Evolutionary conservation across 1,139 yeast genomes (phyloP).

Genomic region (Blastobotrys serpentis): DNA sequence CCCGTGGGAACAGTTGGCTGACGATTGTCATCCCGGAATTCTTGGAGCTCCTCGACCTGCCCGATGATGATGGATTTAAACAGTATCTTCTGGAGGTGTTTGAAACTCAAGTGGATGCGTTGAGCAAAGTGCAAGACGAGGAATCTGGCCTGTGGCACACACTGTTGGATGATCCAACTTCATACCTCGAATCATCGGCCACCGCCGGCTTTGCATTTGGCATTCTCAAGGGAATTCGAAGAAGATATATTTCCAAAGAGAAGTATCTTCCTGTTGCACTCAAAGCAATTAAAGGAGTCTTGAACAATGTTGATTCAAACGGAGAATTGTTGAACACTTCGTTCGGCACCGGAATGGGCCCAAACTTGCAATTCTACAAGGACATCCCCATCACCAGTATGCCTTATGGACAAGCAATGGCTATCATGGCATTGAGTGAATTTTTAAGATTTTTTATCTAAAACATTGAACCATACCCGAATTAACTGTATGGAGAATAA

Average conservation of each 20-base stretch:
- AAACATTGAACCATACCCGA: too few relatives aligned
- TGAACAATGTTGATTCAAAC: slow-evolving; percentile 32
- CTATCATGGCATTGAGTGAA: slow-evolving; percentile 41
- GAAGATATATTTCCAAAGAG: slow-evolving; percentile 29
- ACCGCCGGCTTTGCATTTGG: slow-evolving; percentile 44
- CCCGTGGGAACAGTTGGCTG: slow-evolving; percentile 43
- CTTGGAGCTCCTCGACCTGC: slow-evolving; percentile 37
- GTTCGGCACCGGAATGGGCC: slow-evolving; percentile 43
- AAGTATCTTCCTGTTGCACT: slow-evolving; percentile 33
- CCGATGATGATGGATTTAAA: slow-evolving; percentile 33
- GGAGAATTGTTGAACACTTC: slow-evolving; percentile 41
- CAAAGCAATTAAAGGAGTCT: slow-evolving; percentile 37
- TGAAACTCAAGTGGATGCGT: slow-evolving; percentile 35
- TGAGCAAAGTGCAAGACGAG: slow-evolving; percentile 34
- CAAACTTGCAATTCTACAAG: slow-evolving; percentile 36
- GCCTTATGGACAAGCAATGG: slow-evolving; percentile 45
- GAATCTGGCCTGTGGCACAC: slow-evolving; percentile 40
- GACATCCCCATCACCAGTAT: slow-evolving; percentile 40
- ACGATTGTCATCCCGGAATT: slow-evolving; percentile 43
- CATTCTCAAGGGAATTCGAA: slow-evolving; percentile 37
- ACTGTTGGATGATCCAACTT: slow-evolving; percentile 36
- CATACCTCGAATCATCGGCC: slow-evolving; percentile 41
- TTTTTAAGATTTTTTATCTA: slow-evolving; percentile 23
- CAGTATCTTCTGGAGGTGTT: slow-evolving; percentile 36
- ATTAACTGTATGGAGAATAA: not conserved